These are phyloP conservation scores for Plectosphaerella sp. DNA, from an alignment of 2,329 filamentous ascomycete genomes.

Conservation along the genomic window DNA sequence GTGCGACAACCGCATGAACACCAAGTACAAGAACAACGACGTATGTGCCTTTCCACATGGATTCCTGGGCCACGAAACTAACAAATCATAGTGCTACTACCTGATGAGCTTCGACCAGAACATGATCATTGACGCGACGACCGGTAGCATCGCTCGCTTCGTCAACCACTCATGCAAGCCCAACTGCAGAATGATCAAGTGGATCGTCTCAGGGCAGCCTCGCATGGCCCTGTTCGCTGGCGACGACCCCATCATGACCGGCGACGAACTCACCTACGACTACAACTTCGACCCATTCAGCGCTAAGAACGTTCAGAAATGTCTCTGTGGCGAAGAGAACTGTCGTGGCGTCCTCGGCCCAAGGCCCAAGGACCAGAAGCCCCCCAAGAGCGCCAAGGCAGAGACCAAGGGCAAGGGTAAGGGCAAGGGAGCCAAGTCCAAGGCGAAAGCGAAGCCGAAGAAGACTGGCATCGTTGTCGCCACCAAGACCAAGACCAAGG, in stretches of 20 bases:
- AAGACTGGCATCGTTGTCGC: constrained; percentile 1
- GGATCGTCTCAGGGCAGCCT: constrained; percentile 89
- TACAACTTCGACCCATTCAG: constrained; percentile 70
- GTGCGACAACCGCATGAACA: constrained; percentile 89
- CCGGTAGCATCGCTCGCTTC: constrained; percentile 92
- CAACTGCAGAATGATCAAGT: constrained; percentile 97
- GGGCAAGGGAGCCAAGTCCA: constrained; percentile 15
- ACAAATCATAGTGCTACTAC: constrained; percentile 76
- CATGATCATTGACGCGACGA: constrained; percentile 97
- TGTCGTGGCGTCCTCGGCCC: constrained; percentile 62
- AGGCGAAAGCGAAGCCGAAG: constrained; percentile 10
- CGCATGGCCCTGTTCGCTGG: constrained; percentile 97
- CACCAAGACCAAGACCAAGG: constrained; percentile 3
- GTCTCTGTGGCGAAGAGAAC: constrained; percentile 58
- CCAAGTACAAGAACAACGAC: constrained; percentile 89
- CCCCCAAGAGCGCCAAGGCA: constrained; percentile 35
- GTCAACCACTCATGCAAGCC: constrained; percentile 97
- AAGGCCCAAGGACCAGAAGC: constrained; percentile 48
- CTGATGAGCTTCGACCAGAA: constrained; percentile 98
- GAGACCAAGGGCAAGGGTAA: constrained; percentile 19
- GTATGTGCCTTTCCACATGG: constrained; percentile 42
- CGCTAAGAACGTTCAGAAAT: constrained; percentile 63
- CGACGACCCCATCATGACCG: constrained; percentile 83
- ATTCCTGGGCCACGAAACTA: neutral
- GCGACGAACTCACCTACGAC: constrained; percentile 95